Evolutionary conservation across 495 filamentous ascomycete genomes (phyloP).

Genomic region (Aeminium ludgeri): DNA sequence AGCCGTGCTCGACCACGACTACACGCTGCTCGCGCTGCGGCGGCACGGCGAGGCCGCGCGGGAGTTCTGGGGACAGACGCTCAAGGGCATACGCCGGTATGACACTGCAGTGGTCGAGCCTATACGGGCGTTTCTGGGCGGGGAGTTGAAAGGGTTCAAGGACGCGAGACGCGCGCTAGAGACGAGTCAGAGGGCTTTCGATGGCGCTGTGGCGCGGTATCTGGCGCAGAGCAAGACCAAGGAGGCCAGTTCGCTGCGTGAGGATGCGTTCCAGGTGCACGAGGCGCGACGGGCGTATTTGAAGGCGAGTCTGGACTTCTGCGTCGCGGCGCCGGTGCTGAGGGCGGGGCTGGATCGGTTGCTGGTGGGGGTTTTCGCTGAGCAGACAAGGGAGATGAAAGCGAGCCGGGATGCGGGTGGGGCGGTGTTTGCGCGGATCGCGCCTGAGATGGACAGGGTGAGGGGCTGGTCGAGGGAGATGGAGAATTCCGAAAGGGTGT

Average conservation of each 20-base stretch:
- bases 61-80: conserved; percentile 69
- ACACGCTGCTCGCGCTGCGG: conserved; percentile 72
- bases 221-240: conserved; percentile 76
- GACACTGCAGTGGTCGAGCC: conserved; percentile 66
- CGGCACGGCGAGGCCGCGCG: conserved; percentile 67
- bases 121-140: conserved; percentile 53
- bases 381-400: conserved; percentile 75
- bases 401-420: conserved; percentile 42
- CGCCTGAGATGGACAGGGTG: conserved; percentile 71
- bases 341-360: conserved; percentile 66
- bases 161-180: conserved; percentile 62
- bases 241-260: conserved; percentile 72
- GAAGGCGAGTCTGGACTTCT: conserved; percentile 85
- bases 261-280: conserved; percentile 92
- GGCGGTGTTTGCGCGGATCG: conserved; percentile 42
- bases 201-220: conserved; percentile 63
- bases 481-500: conserved; percentile 63
- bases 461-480: conserved; percentile 85
- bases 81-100: conserved; percentile 53
- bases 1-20: conserved; percentile 82
- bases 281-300: conserved; percentile 85
- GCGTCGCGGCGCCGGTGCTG: conserved; percentile 66
- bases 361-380: conserved; percentile 65
- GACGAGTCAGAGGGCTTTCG: conserved; percentile 65
- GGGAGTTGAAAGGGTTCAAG: conserved; percentile 55